Conservation (phyloP, 2,329 filamentous ascomycete genomes). For the Alternaria metachromatica region DNA sequence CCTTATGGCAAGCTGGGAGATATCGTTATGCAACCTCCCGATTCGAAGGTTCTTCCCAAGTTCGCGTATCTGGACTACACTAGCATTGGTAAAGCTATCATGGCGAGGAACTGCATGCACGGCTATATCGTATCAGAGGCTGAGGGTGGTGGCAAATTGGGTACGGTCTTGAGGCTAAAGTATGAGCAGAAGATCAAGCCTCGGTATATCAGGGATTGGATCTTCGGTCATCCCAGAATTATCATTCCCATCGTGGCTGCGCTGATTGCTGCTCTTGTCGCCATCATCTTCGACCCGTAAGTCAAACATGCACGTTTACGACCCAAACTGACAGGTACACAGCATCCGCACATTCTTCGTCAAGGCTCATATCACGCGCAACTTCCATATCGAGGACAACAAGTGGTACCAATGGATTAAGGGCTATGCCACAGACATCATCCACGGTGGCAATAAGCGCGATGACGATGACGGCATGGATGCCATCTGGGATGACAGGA, state of each 20-base stretch:
- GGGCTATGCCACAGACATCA: slow-evolving; percentile 70
- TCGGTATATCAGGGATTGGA: slow-evolving; percentile 85
- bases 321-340: background rate
- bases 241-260: slow-evolving; percentile 85
- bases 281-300: slow-evolving; percentile 79
- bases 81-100: slow-evolving; percentile 75
- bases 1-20: slow-evolving; percentile 90
- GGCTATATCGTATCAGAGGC: slow-evolving; percentile 74
- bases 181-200: slow-evolving; percentile 81
- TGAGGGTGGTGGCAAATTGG: slow-evolving; percentile 74
- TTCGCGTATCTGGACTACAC: slow-evolving; percentile 82
- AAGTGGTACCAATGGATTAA: slow-evolving; percentile 81
- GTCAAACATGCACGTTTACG: slow-evolving; percentile 18
- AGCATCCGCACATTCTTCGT: slow-evolving; percentile 88
- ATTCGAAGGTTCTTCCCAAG: slow-evolving; percentile 83
- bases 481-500: slow-evolving; percentile 87
- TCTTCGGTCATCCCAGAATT: slow-evolving; percentile 83
- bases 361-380: slow-evolving; percentile 81
- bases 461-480: slow-evolving; percentile 73
- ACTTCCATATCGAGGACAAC: slow-evolving; percentile 76
- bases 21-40: slow-evolving; percentile 80
- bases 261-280: slow-evolving; percentile 81
- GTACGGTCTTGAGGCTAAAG: slow-evolving; percentile 79
- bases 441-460: slow-evolving; percentile 64
- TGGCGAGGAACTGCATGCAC: slow-evolving; percentile 92